These are phyloP conservation scores for Colletotrichum agaves DNA, from an alignment of 2,329 filamentous ascomycete genomes.

Conservation along the genomic window DNA sequence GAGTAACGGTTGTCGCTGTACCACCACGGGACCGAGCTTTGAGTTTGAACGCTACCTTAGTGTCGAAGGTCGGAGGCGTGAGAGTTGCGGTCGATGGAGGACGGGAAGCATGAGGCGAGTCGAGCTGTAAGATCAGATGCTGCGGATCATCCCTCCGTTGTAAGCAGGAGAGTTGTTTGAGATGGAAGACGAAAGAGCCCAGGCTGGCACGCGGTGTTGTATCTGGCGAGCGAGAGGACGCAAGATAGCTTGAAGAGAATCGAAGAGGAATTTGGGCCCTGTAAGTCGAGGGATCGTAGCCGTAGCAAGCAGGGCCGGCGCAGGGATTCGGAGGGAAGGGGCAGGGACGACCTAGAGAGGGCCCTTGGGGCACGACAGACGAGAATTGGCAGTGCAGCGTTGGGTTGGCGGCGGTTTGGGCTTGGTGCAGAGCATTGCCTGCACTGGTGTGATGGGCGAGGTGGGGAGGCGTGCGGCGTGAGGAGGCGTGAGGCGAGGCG, in stretches of 20 bases:
- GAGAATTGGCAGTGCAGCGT: conserved; percentile 12
- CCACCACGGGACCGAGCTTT: conserved; percentile 29
- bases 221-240: background rate
- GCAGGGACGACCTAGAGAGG: conserved; percentile 7
- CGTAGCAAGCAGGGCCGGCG: conserved; percentile 28
- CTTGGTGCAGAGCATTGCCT: background rate
- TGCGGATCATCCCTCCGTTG: conserved; percentile 17
- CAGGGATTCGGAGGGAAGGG: conserved; percentile 24
- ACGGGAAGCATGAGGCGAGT: background rate
- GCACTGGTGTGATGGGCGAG: conserved; percentile 11
- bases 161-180: conserved; percentile 5
- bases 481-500: conserved; percentile 23
- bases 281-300: background rate
- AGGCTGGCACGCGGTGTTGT: conserved; percentile 1
- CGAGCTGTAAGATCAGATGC: conserved; percentile 15
- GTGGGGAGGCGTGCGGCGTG: conserved; percentile 9
- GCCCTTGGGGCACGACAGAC: background rate
- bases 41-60: conserved; percentile 28
- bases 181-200: background rate
- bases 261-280: conserved; percentile 2
- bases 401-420: background rate
- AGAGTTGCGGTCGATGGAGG: background rate
- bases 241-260: background rate
- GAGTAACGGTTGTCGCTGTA: conserved; percentile 1
- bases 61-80: conserved; percentile 32